Conservation (phyloP, 2,329 filamentous ascomycete species). For the Apiospora kogelbergensis region DNA sequence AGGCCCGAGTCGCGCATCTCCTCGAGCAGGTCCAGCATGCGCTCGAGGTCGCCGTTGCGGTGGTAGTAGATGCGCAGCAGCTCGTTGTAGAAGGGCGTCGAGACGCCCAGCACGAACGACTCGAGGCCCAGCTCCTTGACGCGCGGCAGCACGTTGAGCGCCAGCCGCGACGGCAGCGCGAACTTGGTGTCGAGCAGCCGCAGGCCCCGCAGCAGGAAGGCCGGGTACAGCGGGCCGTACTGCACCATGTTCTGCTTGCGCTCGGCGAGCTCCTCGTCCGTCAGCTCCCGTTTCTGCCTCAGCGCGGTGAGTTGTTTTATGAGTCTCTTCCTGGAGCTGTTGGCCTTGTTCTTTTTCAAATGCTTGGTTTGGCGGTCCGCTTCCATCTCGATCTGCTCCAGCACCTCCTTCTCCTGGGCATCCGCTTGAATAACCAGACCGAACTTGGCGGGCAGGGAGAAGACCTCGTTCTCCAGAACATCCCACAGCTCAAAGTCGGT, state of each 20-base stretch:
- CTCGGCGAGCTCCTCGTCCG: background rate
- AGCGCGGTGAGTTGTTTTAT: constrained; percentile 11
- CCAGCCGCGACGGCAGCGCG: constrained; percentile 32
- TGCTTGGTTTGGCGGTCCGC: constrained; percentile 4
- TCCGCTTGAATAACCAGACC: constrained; percentile 40
- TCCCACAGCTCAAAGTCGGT: constrained; percentile 68
- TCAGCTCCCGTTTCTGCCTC: background rate
- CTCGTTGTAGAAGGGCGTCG: constrained; percentile 68
- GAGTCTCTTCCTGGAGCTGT: constrained; percentile 8
- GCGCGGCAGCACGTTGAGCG: constrained; percentile 37
- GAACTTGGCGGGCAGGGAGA: constrained; percentile 57
- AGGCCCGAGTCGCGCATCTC: constrained; percentile 68
- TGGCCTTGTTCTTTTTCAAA: constrained; percentile 11
- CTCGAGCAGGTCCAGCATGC: constrained; percentile 55
- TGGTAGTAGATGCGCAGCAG: constrained; percentile 63
- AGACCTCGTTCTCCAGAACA: constrained; percentile 65
- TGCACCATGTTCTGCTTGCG: constrained; percentile 48
- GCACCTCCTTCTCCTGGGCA: background rate
- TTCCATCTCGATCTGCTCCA: constrained; percentile 3
- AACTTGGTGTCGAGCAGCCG: constrained; percentile 59
- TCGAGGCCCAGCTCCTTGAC: constrained; percentile 28
- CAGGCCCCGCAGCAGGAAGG: constrained; percentile 58
- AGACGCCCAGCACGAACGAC: constrained; percentile 71
- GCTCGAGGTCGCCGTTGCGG: constrained; percentile 56
- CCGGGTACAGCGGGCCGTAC: constrained; percentile 65